Conservation (phyloP, 2,329 filamentous ascomycete genomes). For the Juglanconis oblonga region DNA sequence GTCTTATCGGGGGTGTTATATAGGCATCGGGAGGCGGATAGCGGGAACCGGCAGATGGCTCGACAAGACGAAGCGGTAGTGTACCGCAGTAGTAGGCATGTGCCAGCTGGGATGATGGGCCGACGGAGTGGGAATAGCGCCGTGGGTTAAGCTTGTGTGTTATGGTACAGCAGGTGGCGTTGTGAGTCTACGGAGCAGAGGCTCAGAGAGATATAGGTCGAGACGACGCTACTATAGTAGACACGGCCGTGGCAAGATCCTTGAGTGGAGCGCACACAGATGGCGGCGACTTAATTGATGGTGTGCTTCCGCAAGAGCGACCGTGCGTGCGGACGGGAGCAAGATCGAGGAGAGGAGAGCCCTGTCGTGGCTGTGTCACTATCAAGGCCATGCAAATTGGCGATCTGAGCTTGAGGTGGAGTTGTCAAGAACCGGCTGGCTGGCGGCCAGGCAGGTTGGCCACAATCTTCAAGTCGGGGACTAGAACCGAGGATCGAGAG, state of each 20-base stretch:
- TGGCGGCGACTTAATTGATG: slow-evolving; percentile 8
- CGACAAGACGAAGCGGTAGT: background rate
- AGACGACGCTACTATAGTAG: background rate
- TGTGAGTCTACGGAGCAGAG: too few relatives aligned
- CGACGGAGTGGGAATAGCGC: too few relatives aligned
- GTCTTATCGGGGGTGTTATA: slow-evolving; percentile 10
- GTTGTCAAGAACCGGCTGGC: background rate
- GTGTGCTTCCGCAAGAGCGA: background rate
- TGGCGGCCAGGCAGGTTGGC: background rate
- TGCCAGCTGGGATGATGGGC: background rate
- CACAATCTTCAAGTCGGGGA: background rate
- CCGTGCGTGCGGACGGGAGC: slow-evolving; percentile 10
- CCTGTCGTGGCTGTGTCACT: background rate
- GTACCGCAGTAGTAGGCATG: background rate
- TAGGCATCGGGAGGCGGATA: background rate
- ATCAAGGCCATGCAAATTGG: background rate
- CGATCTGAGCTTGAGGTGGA: background rate
- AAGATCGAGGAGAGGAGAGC: background rate
- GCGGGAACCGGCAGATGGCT: slow-evolving; percentile 1
- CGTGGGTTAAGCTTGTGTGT: too few relatives aligned
- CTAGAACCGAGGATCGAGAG: background rate
- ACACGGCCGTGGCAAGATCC: slow-evolving; percentile 1
- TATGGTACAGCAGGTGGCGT: too few relatives aligned
- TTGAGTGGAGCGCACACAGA: background rate
- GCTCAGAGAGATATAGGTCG: background rate